A percentile compares a stretch with the other conserved stretches of the same genome.
Conservation (phyloP, 495 filamentous ascomycete genomes). For the Lineolata rhizophorae region DNA sequence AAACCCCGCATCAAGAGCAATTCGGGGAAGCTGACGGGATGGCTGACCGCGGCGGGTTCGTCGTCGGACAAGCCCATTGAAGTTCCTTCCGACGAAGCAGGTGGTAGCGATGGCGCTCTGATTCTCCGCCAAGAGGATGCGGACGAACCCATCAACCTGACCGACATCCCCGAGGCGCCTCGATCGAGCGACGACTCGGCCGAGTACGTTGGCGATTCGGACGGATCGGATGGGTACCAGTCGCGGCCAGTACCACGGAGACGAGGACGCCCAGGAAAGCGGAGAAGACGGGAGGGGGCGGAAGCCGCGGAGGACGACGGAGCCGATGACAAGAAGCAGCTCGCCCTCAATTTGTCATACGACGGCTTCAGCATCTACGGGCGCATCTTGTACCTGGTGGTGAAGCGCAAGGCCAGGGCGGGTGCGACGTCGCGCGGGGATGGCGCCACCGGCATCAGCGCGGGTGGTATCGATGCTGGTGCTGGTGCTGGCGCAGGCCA, state of each 20-base stretch:
- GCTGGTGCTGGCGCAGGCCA: constrained; percentile 26
- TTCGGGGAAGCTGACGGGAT: constrained; percentile 32
- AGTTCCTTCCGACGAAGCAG: constrained; percentile 12
- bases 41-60: constrained; percentile 24
- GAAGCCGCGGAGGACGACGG: constrained; percentile 4
- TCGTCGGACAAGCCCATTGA: constrained; percentile 19
- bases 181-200: constrained; percentile 5
- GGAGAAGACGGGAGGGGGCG: constrained; percentile 1
- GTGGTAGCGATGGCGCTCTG: constrained; percentile 19
- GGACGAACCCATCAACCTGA: constrained; percentile 10
- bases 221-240: constrained; percentile 6
- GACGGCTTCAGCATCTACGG: constrained; percentile 92
- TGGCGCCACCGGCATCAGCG: too few relatives aligned
- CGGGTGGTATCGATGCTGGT: too few relatives aligned
- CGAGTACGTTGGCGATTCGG: constrained; percentile 1
- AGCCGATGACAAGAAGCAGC: constrained; percentile 73
- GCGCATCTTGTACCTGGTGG: constrained; percentile 70
- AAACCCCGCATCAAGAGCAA: constrained; percentile 29
- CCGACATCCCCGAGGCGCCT: constrained; percentile 13
- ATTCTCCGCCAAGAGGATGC: constrained; percentile 21
- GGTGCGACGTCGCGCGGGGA: constrained; percentile 9
- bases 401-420: constrained; percentile 43
- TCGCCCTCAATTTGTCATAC: constrained; percentile 63
- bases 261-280: constrained; percentile 26
- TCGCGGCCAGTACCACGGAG: constrained; percentile 13